Conservation (phyloP, 2,329 filamentous ascomycete species). For the Nemania serpens region DNA sequence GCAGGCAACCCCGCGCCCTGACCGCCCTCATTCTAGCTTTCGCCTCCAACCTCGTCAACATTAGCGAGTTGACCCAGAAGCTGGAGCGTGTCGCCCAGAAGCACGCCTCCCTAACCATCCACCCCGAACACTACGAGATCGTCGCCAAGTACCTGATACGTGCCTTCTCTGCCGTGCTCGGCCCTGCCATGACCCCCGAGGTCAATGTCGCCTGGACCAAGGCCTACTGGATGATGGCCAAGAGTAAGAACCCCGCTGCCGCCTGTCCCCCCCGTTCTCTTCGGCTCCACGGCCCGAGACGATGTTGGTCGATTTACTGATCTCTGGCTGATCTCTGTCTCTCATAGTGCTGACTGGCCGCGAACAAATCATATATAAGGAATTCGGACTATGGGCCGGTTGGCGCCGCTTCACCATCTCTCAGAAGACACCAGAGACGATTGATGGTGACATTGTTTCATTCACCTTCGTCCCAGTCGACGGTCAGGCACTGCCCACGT, state of each 20-base stretch:
- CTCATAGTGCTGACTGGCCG: conserved; percentile 64
- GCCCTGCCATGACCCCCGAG: conserved; percentile 66
- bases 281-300: background rate
- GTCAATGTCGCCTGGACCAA: conserved; percentile 70
- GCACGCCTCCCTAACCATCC: conserved; percentile 72
- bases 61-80: conserved; percentile 57
- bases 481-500: conserved; percentile 62
- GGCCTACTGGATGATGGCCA: conserved; percentile 74
- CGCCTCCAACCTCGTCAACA: conserved; percentile 70
- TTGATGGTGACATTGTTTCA: conserved; percentile 65
- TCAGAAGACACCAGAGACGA: conserved; percentile 66
- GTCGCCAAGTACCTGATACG: conserved; percentile 71
- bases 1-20: conserved; percentile 65
- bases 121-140: conserved; percentile 70
- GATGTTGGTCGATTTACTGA: background rate
- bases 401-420: conserved; percentile 71
- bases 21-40: conserved; percentile 71
- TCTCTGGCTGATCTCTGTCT: background rate
- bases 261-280: background rate
- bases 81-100: conserved; percentile 69
- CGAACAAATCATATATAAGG: conserved; percentile 66
- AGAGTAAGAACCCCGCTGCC: conserved; percentile 42
- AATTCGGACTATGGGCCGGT: conserved; percentile 65
- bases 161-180: conserved; percentile 70
- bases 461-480: conserved; percentile 72